Conservation (phyloP, 495 filamentous ascomycete species). For the Xylaria intraflava region DNA sequence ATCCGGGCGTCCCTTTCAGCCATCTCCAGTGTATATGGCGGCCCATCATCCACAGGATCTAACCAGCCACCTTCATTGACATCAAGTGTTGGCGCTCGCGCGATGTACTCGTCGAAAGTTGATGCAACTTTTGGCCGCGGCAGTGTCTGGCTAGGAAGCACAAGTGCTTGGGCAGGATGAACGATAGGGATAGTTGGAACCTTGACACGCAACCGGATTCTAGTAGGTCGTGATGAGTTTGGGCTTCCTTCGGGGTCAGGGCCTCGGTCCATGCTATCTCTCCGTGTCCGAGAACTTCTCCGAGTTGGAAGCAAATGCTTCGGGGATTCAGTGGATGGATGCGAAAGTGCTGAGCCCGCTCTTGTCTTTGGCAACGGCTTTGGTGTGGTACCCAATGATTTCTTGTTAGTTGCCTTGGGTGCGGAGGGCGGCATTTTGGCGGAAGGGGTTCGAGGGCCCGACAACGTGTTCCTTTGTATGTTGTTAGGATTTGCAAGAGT, state of each 20-base stretch:
- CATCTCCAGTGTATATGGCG: slow-evolving; percentile 45
- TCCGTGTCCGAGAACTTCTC: slow-evolving; percentile 30
- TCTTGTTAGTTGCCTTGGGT: slow-evolving; percentile 25
- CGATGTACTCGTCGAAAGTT: slow-evolving; percentile 48
- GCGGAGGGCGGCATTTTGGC: slow-evolving; percentile 23
- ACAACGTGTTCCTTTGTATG: slow-evolving; percentile 29
- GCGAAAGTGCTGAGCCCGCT: slow-evolving; percentile 28
- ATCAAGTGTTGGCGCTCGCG: slow-evolving; percentile 36
- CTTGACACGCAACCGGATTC: slow-evolving; percentile 34
- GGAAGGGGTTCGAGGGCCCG: slow-evolving; percentile 13
- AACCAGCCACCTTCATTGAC: slow-evolving; percentile 46
- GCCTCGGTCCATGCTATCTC: slow-evolving; percentile 12
- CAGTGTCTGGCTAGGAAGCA: slow-evolving; percentile 23
- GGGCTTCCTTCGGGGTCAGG: slow-evolving; percentile 22
- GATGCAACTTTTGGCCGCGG: slow-evolving; percentile 39
- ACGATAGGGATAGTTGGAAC: slow-evolving; percentile 42
- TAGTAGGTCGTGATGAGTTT: slow-evolving; percentile 31
- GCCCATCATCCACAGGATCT: slow-evolving; percentile 46
- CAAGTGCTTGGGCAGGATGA: slow-evolving; percentile 46
- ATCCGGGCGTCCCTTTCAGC: slow-evolving; percentile 46
- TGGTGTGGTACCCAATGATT: slow-evolving; percentile 15
- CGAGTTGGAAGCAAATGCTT: slow-evolving; percentile 30
- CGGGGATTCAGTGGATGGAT: slow-evolving; percentile 25
- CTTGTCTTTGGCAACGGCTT: slow-evolving; percentile 26
- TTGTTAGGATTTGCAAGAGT: slow-evolving; percentile 18